phyloP scores from a whole-genome alignment of 768 basidiomycete genomes.

The Mycena alexandri region DNA sequence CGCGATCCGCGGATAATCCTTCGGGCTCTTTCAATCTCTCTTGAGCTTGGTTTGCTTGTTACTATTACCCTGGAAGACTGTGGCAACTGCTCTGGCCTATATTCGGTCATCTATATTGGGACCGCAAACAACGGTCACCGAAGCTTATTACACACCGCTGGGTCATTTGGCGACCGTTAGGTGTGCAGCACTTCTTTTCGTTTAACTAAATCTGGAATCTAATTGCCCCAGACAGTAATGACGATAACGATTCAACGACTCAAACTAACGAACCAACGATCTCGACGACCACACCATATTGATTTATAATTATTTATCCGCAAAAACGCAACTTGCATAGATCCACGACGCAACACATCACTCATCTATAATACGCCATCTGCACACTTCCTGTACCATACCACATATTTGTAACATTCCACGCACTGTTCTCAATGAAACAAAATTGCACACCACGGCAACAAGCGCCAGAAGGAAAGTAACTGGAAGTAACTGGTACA shows the following conservation, averaged over 20 bases:
- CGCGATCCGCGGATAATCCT: constrained; percentile 51
- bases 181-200: neutral
- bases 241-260: neutral
- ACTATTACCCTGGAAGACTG: constrained; percentile 42
- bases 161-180: constrained; percentile 14
- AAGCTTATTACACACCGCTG: constrained; percentile 28
- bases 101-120: constrained; percentile 23
- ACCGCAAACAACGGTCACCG: constrained; percentile 31
- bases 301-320: constrained; percentile 29
- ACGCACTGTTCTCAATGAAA: neutral
- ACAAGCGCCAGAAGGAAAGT: no score
- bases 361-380: constrained; percentile 19
- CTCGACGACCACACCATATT: constrained; percentile 3
- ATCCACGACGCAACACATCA: constrained; percentile 22
- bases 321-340: neutral
- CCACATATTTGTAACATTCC: neutral
- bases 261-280: neutral
- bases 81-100: neutral
- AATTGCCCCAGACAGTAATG: neutral
- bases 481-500: no score
- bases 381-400: constrained; percentile 10
- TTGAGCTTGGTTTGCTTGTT: constrained; percentile 53
- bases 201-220: neutral
- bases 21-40: constrained; percentile 54
- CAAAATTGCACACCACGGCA: neutral